A percentile compares a stretch with the other conserved stretches of the same genome.
Conservation (phyloP, 495 filamentous ascomycete species). For the Baudoinia panamericana region DNA sequence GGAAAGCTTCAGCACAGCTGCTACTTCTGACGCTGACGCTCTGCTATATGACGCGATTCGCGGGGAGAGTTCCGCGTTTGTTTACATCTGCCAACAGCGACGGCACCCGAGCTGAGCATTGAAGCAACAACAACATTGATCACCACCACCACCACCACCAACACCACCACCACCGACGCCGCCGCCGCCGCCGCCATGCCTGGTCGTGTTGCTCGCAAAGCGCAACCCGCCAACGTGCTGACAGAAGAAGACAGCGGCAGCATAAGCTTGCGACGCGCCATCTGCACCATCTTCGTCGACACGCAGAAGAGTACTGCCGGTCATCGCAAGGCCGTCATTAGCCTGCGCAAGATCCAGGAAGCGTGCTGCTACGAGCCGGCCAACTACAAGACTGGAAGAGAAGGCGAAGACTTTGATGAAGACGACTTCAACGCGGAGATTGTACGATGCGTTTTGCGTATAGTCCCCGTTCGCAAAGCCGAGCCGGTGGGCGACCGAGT, state of each 20-base stretch:
- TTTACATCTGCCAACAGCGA: too few relatives aligned
- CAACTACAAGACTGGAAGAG: constrained; percentile 34
- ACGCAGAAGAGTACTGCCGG: constrained; percentile 78
- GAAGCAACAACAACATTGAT: not conserved
- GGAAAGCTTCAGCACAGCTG: too few relatives aligned
- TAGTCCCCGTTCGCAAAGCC: constrained; percentile 80
- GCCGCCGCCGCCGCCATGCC: constrained; percentile 25
- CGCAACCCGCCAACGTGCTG: constrained; percentile 43
- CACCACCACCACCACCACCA: not conserved
- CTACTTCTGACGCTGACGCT: too few relatives aligned
- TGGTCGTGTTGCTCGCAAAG: constrained; percentile 29
- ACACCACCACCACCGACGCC: not conserved
- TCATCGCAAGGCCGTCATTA: constrained; percentile 79
- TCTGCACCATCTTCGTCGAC: constrained; percentile 70
- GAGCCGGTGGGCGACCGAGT: constrained; percentile 79
- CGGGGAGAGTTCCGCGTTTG: too few relatives aligned
- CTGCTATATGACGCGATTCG: too few relatives aligned
- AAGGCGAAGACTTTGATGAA: constrained; percentile 49
- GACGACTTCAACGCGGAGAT: constrained; percentile 80
- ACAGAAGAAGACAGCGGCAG: constrained; percentile 62
- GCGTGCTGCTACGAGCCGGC: constrained; percentile 67
- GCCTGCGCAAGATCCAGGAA: constrained; percentile 71
- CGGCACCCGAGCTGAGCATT: too few relatives aligned
- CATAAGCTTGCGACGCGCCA: constrained; percentile 57
- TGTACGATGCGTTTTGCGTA: constrained; percentile 61